phyloP scores from a whole-genome alignment of 148 eudicot species.

The Bassia scoparia region DNA sequence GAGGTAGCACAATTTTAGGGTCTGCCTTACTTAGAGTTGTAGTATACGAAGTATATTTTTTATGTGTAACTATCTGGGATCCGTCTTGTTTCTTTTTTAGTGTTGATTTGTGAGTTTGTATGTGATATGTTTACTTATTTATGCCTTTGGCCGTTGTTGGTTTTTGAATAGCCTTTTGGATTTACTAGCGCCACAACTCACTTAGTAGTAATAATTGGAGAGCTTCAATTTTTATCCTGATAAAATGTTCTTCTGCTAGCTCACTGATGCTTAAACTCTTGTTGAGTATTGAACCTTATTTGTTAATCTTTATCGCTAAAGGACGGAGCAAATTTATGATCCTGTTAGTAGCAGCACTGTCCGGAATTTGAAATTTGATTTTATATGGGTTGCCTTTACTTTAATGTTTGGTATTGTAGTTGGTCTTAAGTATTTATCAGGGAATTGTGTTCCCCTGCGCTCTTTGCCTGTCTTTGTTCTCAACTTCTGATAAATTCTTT shows the following conservation, averaged over 20 bases:
- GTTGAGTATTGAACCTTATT: background rate
- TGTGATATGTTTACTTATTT: too few relatives aligned
- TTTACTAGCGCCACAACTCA: too few relatives aligned
- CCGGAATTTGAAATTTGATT: background rate
- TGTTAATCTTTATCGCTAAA: too few relatives aligned
- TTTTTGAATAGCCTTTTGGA: too few relatives aligned
- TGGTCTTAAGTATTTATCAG: background rate
- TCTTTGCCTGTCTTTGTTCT: background rate
- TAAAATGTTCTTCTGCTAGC: too few relatives aligned
- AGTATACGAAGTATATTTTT: too few relatives aligned
- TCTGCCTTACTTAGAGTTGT: conserved; percentile 3
- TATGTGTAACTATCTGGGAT: too few relatives aligned
- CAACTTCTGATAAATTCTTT: conserved; percentile 8
- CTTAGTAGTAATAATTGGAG: too few relatives aligned
- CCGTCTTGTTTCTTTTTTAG: background rate
- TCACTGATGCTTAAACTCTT: background rate
- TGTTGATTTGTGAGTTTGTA: too few relatives aligned
- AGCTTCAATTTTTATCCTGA: too few relatives aligned
- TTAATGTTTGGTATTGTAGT: background rate
- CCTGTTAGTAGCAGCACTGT: too few relatives aligned
- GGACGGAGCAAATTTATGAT: background rate
- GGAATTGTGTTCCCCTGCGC: background rate
- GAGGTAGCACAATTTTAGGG: conserved; percentile 36
- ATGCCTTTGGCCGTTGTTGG: too few relatives aligned
- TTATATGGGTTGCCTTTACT: background rate